phyloP scores from a whole-genome alignment of 331 rosid genomes.

The Malus hybrid region DNA sequence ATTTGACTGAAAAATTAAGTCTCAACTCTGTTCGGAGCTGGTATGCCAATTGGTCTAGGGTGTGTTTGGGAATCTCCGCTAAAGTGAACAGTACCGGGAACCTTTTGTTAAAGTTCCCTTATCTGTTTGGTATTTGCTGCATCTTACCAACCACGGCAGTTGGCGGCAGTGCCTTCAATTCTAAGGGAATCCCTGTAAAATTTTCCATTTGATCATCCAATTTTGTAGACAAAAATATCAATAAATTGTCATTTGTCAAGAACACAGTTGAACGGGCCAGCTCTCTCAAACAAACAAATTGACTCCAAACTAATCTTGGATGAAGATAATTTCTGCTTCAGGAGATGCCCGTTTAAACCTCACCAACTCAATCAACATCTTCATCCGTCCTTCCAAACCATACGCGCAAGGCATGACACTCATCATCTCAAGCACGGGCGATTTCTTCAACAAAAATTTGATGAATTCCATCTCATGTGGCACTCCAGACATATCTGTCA shows the following conservation, averaged over 20 bases:
- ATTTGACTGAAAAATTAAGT: no score
- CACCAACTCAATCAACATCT: conserved; percentile 60
- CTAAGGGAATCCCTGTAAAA: no score
- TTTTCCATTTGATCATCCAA: no score
- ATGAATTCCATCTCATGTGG: conserved; percentile 73
- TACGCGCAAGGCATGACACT: conserved; percentile 39
- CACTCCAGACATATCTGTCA: conserved; percentile 66
- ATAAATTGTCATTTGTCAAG: not conserved
- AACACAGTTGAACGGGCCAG: not conserved
- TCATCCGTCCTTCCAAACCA: conserved; percentile 37
- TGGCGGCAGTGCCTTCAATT: no score
- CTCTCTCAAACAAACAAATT: not conserved
- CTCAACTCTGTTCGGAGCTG: no score
- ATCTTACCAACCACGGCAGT: no score
- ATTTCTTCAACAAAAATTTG: conserved; percentile 58
- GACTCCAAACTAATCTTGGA: conserved; percentile 23
- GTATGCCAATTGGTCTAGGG: no score
- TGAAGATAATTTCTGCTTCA: conserved; percentile 50
- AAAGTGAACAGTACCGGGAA: no score
- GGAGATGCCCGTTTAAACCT: conserved; percentile 74
- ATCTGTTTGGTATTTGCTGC: no score
- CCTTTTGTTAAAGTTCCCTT: no score
- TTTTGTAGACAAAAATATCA: not conserved
- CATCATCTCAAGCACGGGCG: conserved; percentile 68
- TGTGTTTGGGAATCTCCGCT: no score